These are phyloP conservation scores for Flaveria brownii DNA, from an alignment of 129 eudicot species.

Conservation along the genomic window DNA sequence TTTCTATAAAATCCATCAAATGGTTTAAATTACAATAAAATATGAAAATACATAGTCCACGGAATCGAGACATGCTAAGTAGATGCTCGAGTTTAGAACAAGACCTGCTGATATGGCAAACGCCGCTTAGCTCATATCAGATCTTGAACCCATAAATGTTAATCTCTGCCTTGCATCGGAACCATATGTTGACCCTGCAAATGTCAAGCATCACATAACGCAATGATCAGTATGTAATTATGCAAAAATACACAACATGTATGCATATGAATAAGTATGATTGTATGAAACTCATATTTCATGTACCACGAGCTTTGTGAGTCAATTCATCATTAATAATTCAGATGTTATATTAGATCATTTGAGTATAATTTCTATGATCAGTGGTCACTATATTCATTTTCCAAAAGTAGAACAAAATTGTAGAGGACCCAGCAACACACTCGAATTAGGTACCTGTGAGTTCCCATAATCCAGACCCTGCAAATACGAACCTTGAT, in stretches of 20 bases:
- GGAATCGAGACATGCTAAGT: conserved; percentile 14
- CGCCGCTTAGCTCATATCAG: background rate
- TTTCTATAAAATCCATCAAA: conserved; percentile 17
- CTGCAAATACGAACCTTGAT: conserved; percentile 60
- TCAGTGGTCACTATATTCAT: background rate
- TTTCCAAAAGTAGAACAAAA: background rate
- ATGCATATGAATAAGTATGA: too few species aligned
- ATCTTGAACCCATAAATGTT: conserved; percentile 18
- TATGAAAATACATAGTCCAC: conserved; percentile 26
- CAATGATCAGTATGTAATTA: background rate
- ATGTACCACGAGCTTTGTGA: background rate
- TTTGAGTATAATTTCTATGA: background rate
- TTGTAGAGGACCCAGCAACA: background rate
- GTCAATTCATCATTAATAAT: background rate
- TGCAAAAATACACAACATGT: background rate
- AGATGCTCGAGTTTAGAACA: conserved; percentile 25
- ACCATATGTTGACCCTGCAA: conserved; percentile 60
- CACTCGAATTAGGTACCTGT: conserved; percentile 39
- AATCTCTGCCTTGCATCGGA: conserved; percentile 60
- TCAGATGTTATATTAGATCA: background rate
- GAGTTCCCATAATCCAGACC: conserved; percentile 58
- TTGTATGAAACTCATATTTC: background rate
- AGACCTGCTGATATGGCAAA: conserved; percentile 15
- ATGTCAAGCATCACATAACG: conserved; percentile 29
- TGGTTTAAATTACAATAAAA: conserved; percentile 15